Evolutionary conservation across 2,329 filamentous ascomycete species (phyloP).

Genomic region (Orbilia quercus): DNA sequence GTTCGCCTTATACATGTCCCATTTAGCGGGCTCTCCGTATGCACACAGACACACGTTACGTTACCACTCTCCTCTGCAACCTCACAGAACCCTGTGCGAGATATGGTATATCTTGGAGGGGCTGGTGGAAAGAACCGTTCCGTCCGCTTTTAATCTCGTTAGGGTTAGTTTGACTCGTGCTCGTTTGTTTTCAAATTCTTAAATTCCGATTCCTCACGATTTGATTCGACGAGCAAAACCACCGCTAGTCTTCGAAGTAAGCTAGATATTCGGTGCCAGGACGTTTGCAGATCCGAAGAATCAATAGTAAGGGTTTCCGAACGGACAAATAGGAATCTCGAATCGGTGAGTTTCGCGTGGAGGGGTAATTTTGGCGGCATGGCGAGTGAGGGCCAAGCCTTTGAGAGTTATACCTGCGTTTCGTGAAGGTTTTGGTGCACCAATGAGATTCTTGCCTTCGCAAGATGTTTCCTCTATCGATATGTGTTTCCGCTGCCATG

Average conservation of each 20-base stretch:
- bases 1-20: constrained; percentile 42
- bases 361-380: constrained; percentile 14
- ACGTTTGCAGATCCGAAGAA: constrained; percentile 19
- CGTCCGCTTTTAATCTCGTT: constrained; percentile 15
- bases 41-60: no score
- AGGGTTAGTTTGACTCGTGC: neutral
- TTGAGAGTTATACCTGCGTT: constrained; percentile 17
- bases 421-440: constrained; percentile 10
- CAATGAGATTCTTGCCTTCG: constrained; percentile 11
- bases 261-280: neutral
- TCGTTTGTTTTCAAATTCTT: constrained; percentile 9
- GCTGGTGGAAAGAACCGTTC: constrained; percentile 27
- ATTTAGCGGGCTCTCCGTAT: neutral
- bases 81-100: neutral
- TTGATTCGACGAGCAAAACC: constrained; percentile 23
- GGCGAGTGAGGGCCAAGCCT: neutral
- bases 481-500: constrained; percentile 12
- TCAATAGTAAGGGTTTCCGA: constrained; percentile 11
- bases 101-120: neutral
- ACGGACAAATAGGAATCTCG: constrained; percentile 29
- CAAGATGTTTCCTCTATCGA: constrained; percentile 10
- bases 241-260: neutral
- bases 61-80: constrained; percentile 50
- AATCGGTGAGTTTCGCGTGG: constrained; percentile 6
- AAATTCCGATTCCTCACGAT: neutral